Evolutionary conservation across 139 green algal genomes (phyloP), one percentile per base, ranked within the genome.

Genomic region (Mesotaenium endlicherianum): DNA sequence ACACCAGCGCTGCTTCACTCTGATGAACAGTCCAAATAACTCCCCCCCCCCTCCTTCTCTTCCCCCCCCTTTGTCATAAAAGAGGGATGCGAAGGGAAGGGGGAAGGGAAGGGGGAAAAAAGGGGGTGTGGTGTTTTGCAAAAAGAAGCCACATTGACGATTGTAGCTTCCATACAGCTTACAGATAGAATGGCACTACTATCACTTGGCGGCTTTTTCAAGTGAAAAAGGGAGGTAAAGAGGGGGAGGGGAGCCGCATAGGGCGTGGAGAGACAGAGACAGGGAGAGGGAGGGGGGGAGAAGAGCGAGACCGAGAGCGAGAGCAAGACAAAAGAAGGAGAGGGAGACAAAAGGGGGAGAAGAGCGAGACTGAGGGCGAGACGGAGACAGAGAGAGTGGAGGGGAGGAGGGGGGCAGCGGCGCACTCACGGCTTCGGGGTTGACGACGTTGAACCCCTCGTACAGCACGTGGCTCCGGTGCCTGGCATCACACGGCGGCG

Each of bases 361-460:
- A 14, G 47, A 57, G 47, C 8, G 47, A 57, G 47, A 14, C 47
- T 8, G 47, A 26, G 47, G 14, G 47, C 8, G 14, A 57, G 8
- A 57, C 8, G 47, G 47, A 57, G 8, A 57, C 8, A 57, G 47
- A 57, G 47, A 14, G 8, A 14, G 47, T 57, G 47, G 14, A 14
- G 47, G 14, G 14, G 8, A 57, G 47, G n/a, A n/a, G n/a, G n/a
- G n/a, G n/a, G n/a, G n/a, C n/a, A n/a, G n/a, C n/a, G n/a, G n/a
- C n/a, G n/a, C n/a, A 43, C 75, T 84, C 59, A 84, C 77, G 38
- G 42, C 55, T 68, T 70, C 82, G 3, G 70, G 47, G 3, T 84
- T 78, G 43, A 88, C 34, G 1, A 88, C 44, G 31, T 55, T 64
- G 2, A 50, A 59, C 0, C 82, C 82, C 68, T 88, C 77, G 43